Evolutionary conservation across 2,329 filamentous ascomycete genomes (phyloP), one percentile per base, ranked within the genome.

Genomic region (Dothiorella sarmentorum): DNA sequence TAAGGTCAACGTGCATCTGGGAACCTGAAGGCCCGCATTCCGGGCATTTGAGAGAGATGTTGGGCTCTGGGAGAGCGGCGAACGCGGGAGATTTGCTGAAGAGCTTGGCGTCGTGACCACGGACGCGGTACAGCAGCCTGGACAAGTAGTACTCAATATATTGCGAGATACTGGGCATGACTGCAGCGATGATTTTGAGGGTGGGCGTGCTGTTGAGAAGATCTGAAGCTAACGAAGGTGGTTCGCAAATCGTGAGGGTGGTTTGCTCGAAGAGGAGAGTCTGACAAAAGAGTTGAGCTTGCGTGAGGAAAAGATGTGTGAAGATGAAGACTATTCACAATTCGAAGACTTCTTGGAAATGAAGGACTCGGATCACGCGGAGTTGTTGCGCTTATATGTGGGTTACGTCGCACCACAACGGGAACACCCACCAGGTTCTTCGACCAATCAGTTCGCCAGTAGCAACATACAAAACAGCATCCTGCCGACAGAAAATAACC

Each of bases 1-100:
- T 76, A 63, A 78, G 75, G 37, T 74, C 72, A 27, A 65, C 64
- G 7, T 61, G 61, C 29, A 81, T 63, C 3, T 65, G 67, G 27
- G 73, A 69, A 26, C 70, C 69, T 15, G 69, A 70, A n/a, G 64
- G 62, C 7, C 76, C 76, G 63, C 73, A 72, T 53, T 76, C 76
- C 13, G 74, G 73, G 15, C 75, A 76, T 7, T 66, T 71, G 33
- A 79, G 62, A 31, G 61, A 56, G 47, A 78, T 68, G n/a, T 73
- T 76, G 11, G 71, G 74, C 31, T 72, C 67, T 1, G 67, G 63
- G 52, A 67, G 63, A 6, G 63, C 60, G 13, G 67, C 63, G 59
- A 78, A 76, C 13, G 73, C 53, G 24, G 33, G 40, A n/a, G 13
- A 61, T 61, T 49, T 33, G 66, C 15, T 69, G 18, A 60, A 56